These are phyloP conservation scores for Mycena galopus DNA, from an alignment of 768 basidiomycete species.

Conservation along the genomic window DNA sequence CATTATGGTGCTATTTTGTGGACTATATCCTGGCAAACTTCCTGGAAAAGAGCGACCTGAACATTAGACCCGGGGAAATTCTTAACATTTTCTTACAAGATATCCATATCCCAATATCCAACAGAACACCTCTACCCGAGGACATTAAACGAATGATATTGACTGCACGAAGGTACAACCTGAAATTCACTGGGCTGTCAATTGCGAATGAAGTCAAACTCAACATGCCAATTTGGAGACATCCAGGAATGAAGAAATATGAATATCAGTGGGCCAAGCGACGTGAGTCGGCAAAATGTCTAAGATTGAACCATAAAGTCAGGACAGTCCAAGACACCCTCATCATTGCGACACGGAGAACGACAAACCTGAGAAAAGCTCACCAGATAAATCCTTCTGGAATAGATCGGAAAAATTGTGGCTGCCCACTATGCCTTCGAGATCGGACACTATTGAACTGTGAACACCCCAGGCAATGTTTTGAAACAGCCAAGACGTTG, in stretches of 20 bases:
- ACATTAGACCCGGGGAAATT: no score
- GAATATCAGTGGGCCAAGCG: neutral
- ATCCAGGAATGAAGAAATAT: neutral
- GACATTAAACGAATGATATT: no score
- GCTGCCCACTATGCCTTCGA: neutral
- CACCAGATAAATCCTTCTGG: neutral
- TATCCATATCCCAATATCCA: no score
- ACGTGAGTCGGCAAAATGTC: neutral
- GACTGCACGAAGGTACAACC: no score
- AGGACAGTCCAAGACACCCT: neutral
- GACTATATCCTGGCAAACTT: no score
- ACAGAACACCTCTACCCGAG: no score
- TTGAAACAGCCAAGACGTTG: conserved; percentile 13
- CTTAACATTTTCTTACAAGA: no score
- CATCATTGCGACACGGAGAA: neutral
- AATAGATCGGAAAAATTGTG: neutral
- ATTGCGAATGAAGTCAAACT: neutral
- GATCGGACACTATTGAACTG: neutral
- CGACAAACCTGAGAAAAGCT: neutral
- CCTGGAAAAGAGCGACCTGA: no score
- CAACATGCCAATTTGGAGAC: neutral
- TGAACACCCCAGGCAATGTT: neutral
- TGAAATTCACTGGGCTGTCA: no score
- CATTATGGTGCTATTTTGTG: no score
- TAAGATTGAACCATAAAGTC: neutral